Base-by-base conservation (phyloP, 352 stramenopile genomes). In the Pythium sukuiense region DNA sequence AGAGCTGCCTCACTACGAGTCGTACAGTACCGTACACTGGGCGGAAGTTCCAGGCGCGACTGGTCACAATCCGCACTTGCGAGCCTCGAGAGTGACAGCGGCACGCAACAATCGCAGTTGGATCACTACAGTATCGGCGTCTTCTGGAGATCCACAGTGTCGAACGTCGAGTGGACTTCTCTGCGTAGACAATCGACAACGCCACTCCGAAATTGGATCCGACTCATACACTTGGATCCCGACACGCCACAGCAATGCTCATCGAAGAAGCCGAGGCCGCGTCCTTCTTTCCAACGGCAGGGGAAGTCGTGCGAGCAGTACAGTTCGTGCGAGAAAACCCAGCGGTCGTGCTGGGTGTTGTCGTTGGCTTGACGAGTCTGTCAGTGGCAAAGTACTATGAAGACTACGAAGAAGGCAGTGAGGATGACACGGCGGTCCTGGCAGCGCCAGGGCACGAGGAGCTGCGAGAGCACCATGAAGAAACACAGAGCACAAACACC, bases 321-420 rank as follows among this genome's bases (percentile, higher is more conserved):
- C 72, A 76, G 52, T 92, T 83, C 75, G 69, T 90, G 52, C 81
- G 81, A 24, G 79, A 90, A 50, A 88, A 92, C 45, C 80, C 84
- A 9, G 79, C 73, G 16, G 70, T 92, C 14, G 84, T 83, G 2
- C 80, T 82, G 0, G 81, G 80, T 2, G 81, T 87, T 61, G 74
- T 87, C 26, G 81, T 89, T 24, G 84, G 81, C 2, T 71, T 90
- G 57, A 90, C 84, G 2, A 86, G 80, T 65, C 84, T 88, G 50
- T 88, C 81, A 0, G 72, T 92, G 18, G 81, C 80, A 35, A 82
- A 83, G 53, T 90, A 90, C 73, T 88, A 89, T 41, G 79, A 76
- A 35, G 64, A 59, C 18, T 53, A 65, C 13, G 61, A 73, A 20
- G 43, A 69, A 16, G 62, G 74, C 52, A 65, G 59, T 6, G 67